phyloP scores from a whole-genome alignment of 257 asterid species.

The Solanum virginianum region DNA sequence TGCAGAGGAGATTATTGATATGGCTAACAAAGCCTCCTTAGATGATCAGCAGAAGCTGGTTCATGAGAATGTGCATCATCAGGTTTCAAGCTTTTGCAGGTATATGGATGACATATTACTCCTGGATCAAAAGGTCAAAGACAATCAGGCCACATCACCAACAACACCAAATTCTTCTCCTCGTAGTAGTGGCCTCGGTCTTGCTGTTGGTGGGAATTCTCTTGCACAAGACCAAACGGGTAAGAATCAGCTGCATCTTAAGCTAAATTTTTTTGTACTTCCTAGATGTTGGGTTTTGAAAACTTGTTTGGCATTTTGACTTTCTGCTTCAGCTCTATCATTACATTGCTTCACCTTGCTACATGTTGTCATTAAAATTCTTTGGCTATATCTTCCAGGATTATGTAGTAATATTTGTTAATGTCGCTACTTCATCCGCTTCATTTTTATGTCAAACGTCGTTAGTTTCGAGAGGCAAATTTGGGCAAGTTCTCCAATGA shows the following conservation, averaged over 20 bases:
- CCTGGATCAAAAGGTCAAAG: constrained; percentile 28
- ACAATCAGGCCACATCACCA: constrained; percentile 10
- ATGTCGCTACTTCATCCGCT: background rate
- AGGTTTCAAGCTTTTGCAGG: constrained; percentile 34
- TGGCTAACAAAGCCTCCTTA: constrained; percentile 60
- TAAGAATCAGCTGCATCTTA: constrained; percentile 12
- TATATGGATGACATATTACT: constrained; percentile 65
- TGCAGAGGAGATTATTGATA: constrained; percentile 71
- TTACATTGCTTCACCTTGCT: background rate
- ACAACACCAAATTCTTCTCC: constrained; percentile 27
- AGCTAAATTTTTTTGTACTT: background rate
- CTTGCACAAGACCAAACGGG: constrained; percentile 24
- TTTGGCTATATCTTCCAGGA: background rate
- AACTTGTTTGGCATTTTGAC: background rate
- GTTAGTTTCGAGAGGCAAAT: background rate
- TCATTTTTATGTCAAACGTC: background rate
- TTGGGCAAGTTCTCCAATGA: too few species aligned
- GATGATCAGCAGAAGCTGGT: constrained; percentile 75
- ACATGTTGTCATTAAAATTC: background rate
- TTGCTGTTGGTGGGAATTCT: constrained; percentile 55
- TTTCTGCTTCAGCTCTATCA: background rate
- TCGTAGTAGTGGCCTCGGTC: constrained; percentile 52
- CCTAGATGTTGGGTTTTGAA: background rate
- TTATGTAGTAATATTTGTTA: background rate
- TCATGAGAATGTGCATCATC: constrained; percentile 80